Base-by-base conservation (phyloP, 805 yeast species). In the Scheffersomyces coipomensis region DNA sequence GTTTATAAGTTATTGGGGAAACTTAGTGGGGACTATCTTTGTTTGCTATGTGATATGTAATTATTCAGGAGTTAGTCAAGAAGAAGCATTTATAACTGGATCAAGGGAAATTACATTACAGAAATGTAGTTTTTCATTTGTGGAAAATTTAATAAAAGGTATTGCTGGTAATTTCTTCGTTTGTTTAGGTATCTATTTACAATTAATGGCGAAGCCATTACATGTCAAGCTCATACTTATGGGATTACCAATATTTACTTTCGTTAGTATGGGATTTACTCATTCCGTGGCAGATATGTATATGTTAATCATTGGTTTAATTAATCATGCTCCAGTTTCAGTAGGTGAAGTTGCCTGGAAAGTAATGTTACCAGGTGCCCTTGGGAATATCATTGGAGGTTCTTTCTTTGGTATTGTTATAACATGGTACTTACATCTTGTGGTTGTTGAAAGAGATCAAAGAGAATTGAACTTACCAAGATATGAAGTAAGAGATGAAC, bases 261-360 rank as follows among this genome's bases (percentile, higher is more conserved):
- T 87, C 59, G 93, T 85, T n/a, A 51, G 82, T 1, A 68, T 82
- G 69, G 93, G 95, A 0, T 87, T 80, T 60, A 79, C 87, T 2
- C 95, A 87, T 55, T 79, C 80, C 1, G 88, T 87, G 7, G 95
- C 95, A 1, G 95, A 87, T 56, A 85, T 87, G 93, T 81, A 70
- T 47, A 48, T 84, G 38, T 55, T 83, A 4, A 78, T 82, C 7
- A 76, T 79, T 46, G 95, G 87, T 0, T 60, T 85, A 54, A 68
- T 85, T 34, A 84, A 83, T 58, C 78, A 82, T 12, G 85, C 87
- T 1, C 73, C 78, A 2, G 64, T 81, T 7, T 66, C 83, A 0
- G 87, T 84, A 26, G 85, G 81, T 0, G 59, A 63, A 8, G 82
- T 79, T 42, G 78, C 83, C 9, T 86, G 93, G 95, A 85, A 80